Conservation (phyloP, 2,329 filamentous ascomycete genomes). For the Pseudogymnoascus sp. region DNA sequence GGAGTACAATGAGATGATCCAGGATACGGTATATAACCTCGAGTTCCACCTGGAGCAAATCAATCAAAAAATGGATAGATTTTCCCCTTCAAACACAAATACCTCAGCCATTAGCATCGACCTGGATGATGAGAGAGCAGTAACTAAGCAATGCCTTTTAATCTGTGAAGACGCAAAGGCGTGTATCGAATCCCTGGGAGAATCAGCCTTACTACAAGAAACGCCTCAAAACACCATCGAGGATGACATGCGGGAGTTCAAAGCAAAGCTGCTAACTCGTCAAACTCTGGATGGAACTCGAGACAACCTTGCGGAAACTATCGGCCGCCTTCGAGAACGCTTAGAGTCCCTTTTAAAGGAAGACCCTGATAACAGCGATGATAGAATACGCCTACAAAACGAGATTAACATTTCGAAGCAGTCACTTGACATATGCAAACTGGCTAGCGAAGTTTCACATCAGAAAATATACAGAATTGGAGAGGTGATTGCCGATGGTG, state of each 20-base stretch:
- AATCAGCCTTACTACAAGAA: constrained; percentile 21
- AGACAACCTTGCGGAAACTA: constrained; percentile 27
- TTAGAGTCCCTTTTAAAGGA: constrained; percentile 23
- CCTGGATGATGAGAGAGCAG: constrained; percentile 30
- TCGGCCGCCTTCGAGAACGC: constrained; percentile 28
- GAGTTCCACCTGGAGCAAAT: constrained; percentile 30
- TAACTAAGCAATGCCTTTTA: constrained; percentile 32
- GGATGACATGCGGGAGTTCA: constrained; percentile 18
- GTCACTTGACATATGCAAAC: constrained; percentile 33
- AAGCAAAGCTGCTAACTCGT: constrained; percentile 29
- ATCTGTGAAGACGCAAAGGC: constrained; percentile 32
- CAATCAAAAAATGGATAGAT: constrained; percentile 28
- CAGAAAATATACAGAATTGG: constrained; percentile 26
- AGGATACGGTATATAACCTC: constrained; percentile 31
- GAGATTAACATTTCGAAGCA: constrained; percentile 30
- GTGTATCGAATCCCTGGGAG: constrained; percentile 29
- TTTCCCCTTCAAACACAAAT: constrained; percentile 17
- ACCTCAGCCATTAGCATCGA: constrained; percentile 22
- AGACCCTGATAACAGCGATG: constrained; percentile 18
- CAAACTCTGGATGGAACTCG: constrained; percentile 27
- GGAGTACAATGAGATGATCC: constrained; percentile 32
- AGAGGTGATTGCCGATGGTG: neutral
- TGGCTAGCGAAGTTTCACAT: constrained; percentile 26
- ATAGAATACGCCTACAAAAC: constrained; percentile 27
- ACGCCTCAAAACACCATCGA: constrained; percentile 3